Percentiles rank a stretch among this genome's conserved stretches.
These are phyloP conservation scores for Akanthomyces uredinophilus DNA, from an alignment of 2,329 filamentous ascomycete genomes.

Conservation along the genomic window DNA sequence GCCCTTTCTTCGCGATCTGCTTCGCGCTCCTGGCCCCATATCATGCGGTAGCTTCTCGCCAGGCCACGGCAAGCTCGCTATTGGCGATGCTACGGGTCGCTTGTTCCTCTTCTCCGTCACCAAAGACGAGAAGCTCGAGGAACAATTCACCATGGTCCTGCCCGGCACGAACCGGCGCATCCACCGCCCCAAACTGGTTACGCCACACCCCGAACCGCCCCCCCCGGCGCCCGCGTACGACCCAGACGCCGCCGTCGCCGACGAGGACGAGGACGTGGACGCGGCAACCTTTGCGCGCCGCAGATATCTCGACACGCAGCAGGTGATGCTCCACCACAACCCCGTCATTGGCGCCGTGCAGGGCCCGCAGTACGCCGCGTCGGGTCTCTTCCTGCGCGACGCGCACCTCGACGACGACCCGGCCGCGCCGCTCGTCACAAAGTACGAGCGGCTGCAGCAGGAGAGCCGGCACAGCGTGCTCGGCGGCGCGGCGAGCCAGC, in stretches of 20 bases:
- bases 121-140: conserved; percentile 34
- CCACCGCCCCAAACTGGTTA: conserved; percentile 43
- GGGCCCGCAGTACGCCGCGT: conserved; percentile 45
- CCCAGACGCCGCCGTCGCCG: not conserved
- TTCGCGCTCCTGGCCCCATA: conserved; percentile 52
- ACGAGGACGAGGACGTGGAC: not conserved
- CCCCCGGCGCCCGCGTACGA: conserved; percentile 29
- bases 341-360: conserved; percentile 51
- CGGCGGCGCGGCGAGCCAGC: conserved; percentile 19
- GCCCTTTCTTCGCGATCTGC: conserved; percentile 47
- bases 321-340: conserved; percentile 40
- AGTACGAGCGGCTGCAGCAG: conserved; percentile 41
- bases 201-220: conserved; percentile 45
- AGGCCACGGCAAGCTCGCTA: conserved; percentile 47
- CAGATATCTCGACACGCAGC: conserved; percentile 31
- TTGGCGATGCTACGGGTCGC: conserved; percentile 58
- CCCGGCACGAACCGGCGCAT: conserved; percentile 31
- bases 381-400: conserved; percentile 42
- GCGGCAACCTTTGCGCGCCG: conserved; percentile 22
- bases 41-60: conserved; percentile 55
- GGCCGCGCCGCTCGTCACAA: conserved; percentile 38
- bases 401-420: conserved; percentile 43
- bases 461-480: conserved; percentile 29
- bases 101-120: conserved; percentile 51
- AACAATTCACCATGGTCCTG: conserved; percentile 31